A percentile compares a stretch with the other conserved stretches of the same genome.
These are phyloP conservation scores for Peronosclerospora sorghi DNA, from an alignment of 352 stramenopile genomes.

Conservation along the genomic window DNA sequence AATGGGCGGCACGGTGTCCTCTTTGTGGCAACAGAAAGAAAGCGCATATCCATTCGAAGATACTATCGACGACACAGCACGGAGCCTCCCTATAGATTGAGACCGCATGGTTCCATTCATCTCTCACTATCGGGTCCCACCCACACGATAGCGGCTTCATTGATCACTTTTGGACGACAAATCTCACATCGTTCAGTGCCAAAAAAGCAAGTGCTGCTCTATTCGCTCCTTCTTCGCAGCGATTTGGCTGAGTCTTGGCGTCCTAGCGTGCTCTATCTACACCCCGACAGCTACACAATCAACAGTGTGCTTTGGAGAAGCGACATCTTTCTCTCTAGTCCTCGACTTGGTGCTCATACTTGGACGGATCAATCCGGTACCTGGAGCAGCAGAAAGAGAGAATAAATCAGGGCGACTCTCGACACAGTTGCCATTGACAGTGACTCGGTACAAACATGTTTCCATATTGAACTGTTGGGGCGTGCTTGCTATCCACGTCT, in stretches of 20 bases:
- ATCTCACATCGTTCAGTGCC: constrained; percentile 13
- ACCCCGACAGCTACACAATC: constrained; percentile 59
- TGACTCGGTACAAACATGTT: constrained; percentile 46
- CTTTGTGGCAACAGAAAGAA: constrained; percentile 6
- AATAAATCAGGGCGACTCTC: too few relatives aligned
- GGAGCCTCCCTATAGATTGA: constrained; percentile 2
- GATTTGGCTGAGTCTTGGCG: constrained; percentile 32
- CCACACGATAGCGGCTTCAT: too few relatives aligned
- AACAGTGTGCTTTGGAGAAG: constrained; percentile 44
- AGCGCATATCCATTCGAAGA: constrained; percentile 10
- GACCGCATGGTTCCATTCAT: constrained; percentile 1
- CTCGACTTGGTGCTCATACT: constrained; percentile 51
- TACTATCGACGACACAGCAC: constrained; percentile 1
- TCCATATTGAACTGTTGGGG: constrained; percentile 69
- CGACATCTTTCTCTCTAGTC: constrained; percentile 20
- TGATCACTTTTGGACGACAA: too few relatives aligned
- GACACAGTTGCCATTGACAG: too few relatives aligned
- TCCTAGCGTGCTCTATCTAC: constrained; percentile 67
- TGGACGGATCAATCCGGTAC: constrained; percentile 66
- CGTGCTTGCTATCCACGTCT: constrained; percentile 75
- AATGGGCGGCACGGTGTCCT: neutral
- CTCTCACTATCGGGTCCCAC: too few relatives aligned
- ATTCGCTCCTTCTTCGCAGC: constrained; percentile 15
- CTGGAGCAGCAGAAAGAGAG: constrained; percentile 13
- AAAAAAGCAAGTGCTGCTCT: constrained; percentile 51